A percentile compares a stretch with the other conserved stretches of the same genome.
These are phyloP conservation scores for Nakataea oryzae DNA, from an alignment of 2,329 filamentous ascomycete genomes.

Conservation along the genomic window DNA sequence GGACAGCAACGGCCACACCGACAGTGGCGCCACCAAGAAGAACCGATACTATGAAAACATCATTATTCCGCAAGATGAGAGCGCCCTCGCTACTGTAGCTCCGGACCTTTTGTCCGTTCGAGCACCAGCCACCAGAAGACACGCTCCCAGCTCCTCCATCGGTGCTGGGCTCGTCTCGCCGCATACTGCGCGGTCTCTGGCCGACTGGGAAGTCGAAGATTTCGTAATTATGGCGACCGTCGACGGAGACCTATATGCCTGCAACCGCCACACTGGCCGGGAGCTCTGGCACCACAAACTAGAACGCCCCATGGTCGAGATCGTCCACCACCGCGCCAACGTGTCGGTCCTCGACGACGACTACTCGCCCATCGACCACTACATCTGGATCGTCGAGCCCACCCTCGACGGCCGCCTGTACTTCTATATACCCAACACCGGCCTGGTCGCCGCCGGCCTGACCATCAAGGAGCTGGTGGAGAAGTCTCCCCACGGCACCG, in stretches of 20 bases:
- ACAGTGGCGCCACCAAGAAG: conserved; percentile 19
- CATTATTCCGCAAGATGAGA: conserved; percentile 57
- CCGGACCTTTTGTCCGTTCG: conserved; percentile 78
- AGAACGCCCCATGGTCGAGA: conserved; percentile 84
- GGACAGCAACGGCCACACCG: conserved; percentile 17
- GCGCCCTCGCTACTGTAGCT: conserved; percentile 97
- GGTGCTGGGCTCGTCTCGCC: conserved; percentile 65
- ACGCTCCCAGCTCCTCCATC: conserved; percentile 41
- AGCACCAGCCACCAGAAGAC: conserved; percentile 71
- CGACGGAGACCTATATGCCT: conserved; percentile 90
- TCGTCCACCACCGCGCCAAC: conserved; percentile 67
- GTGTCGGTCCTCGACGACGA: conserved; percentile 48
- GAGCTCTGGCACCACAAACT: conserved; percentile 78
- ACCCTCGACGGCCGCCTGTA: conserved; percentile 80
- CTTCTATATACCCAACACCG: conserved; percentile 63
- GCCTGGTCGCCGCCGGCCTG: conserved; percentile 55
- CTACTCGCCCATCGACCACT: conserved; percentile 65
- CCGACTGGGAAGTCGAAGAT: conserved; percentile 99
- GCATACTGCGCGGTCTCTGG: conserved; percentile 90
- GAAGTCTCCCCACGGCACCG: conserved; percentile 62
- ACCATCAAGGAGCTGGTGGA: conserved; percentile 86
- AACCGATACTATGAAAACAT: conserved; percentile 22
- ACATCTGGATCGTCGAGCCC: conserved; percentile 92
- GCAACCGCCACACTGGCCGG: conserved; percentile 76
- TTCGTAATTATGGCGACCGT: conserved; percentile 99